These are phyloP conservation scores for Cystobasidium ongulense DNA, from an alignment of 768 basidiomycete species.

Conservation along the genomic window DNA sequence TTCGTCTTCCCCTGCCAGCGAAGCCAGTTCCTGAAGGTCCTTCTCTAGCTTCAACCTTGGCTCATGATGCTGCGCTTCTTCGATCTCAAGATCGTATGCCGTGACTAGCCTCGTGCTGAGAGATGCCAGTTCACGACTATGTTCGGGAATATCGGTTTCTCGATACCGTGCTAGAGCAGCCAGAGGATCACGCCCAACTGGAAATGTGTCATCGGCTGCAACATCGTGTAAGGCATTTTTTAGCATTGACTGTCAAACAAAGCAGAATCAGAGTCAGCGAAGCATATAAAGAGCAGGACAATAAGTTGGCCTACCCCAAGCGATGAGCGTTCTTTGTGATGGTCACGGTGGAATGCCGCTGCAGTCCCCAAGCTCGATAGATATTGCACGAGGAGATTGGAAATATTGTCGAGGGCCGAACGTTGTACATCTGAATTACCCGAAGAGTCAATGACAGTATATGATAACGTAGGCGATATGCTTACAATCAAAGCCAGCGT, in stretches of 20 bases:
- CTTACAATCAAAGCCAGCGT: constrained; percentile 84
- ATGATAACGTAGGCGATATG: constrained; percentile 28
- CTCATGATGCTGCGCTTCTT: background rate
- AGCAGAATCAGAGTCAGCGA: background rate
- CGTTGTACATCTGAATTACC: background rate
- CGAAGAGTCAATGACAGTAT: background rate
- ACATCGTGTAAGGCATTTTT: background rate
- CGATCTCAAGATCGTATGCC: background rate
- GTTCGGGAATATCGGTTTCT: background rate
- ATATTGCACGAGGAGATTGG: background rate
- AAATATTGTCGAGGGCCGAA: background rate
- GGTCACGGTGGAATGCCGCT: constrained; percentile 10
- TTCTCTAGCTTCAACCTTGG: background rate
- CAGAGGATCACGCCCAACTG: background rate
- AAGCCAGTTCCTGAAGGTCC: background rate
- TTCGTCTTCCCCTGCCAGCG: background rate
- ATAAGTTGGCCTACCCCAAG: background rate
- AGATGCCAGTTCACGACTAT: background rate
- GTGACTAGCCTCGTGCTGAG: background rate
- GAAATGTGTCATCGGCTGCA: background rate
- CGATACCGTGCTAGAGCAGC: background rate
- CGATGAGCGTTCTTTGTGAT: background rate
- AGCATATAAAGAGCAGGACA: background rate
- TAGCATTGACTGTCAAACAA: background rate
- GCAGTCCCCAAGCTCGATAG: background rate